phyloP scores from a whole-genome alignment of 805 yeast genomes.

The Diddensiella santjacobensis region DNA sequence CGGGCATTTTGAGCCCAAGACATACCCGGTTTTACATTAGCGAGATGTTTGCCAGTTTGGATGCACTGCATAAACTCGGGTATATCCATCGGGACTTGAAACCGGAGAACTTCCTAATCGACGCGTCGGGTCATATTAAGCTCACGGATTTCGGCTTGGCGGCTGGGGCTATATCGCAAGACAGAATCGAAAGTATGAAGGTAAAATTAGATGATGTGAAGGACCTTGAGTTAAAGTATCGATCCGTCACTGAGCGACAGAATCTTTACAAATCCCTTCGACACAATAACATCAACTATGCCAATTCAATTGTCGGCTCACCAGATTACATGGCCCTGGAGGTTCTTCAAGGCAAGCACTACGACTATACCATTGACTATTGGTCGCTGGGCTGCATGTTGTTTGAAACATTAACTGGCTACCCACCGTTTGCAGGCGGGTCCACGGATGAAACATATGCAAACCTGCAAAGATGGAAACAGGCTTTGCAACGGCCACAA shows the following conservation, averaged over 20 bases:
- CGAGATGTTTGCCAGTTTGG: conserved; percentile 94
- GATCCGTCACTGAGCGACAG: conserved; percentile 84
- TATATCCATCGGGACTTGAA: conserved; percentile 96
- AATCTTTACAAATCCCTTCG: conserved; percentile 75
- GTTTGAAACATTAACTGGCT: conserved; percentile 93
- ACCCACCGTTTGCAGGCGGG: conserved; percentile 95
- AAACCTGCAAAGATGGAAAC: conserved; percentile 89
- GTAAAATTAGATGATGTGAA: conserved; percentile 60
- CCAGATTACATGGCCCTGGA: conserved; percentile 99
- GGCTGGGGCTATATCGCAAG: conserved; percentile 90
- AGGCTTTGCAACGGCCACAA: conserved; percentile 82
- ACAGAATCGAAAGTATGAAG: conserved; percentile 90
- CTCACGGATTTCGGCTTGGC: conserved; percentile 96
- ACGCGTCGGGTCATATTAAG: conserved; percentile 86
- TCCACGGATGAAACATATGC: conserved; percentile 92
- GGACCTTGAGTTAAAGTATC: conserved; percentile 65
- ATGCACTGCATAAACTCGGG: conserved; percentile 89
- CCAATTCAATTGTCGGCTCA: conserved; percentile 94
- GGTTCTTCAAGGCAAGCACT: conserved; percentile 87
- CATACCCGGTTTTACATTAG: conserved; percentile 93
- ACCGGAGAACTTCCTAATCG: conserved; percentile 90
- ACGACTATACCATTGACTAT: conserved; percentile 95
- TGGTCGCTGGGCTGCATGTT: conserved; percentile 98
- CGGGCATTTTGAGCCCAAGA: conserved; percentile 87
- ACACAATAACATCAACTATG: conserved; percentile 70